Percentiles rank a stretch among this genome's conserved stretches.
phyloP scores from a whole-genome alignment of 2,329 filamentous ascomycete genomes.

The Fusarium sp. region DNA sequence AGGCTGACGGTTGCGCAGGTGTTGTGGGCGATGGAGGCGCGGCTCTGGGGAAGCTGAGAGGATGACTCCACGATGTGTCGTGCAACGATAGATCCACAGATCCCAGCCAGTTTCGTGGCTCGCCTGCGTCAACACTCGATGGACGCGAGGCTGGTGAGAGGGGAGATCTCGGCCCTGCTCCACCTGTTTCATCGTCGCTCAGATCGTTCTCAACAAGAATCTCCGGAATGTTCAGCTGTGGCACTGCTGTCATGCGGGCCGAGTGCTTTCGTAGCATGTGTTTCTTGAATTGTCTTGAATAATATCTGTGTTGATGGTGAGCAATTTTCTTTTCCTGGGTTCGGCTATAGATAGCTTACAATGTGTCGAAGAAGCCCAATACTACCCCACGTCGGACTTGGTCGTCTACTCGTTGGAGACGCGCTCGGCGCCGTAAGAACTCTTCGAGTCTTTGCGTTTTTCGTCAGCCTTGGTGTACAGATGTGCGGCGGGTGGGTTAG shows the following conservation, averaged over 20 bases:
- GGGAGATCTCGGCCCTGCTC: conserved; percentile 36
- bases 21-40: conserved; percentile 52
- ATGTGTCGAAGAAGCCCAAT: conserved; percentile 92
- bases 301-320: conserved; percentile 64
- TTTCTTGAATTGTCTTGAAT: conserved; percentile 82
- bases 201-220: conserved; percentile 88
- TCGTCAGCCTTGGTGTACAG: conserved; percentile 40
- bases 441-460: conserved; percentile 77
- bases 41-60: conserved; percentile 63
- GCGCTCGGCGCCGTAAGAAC: conserved; percentile 87
- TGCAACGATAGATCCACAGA: conserved; percentile 54
- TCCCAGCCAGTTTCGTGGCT: conserved; percentile 55
- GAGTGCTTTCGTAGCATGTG: conserved; percentile 76
- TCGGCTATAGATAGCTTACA: conserved; percentile 60
- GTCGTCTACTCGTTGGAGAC: conserved; percentile 93
- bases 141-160: conserved; percentile 31
- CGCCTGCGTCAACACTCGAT: conserved; percentile 44
- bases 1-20: conserved; percentile 62
- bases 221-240: conserved; percentile 85
- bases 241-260: conserved; percentile 79
- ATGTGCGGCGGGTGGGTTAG: not conserved
- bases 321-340: not conserved
- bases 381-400: conserved; percentile 91
- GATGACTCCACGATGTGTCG: conserved; percentile 52
- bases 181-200: conserved; percentile 48